Evolutionary conservation across 345 rosid species (phyloP), one percentile per base, ranked within the genome.

Genomic region (Salix purpurea): DNA sequence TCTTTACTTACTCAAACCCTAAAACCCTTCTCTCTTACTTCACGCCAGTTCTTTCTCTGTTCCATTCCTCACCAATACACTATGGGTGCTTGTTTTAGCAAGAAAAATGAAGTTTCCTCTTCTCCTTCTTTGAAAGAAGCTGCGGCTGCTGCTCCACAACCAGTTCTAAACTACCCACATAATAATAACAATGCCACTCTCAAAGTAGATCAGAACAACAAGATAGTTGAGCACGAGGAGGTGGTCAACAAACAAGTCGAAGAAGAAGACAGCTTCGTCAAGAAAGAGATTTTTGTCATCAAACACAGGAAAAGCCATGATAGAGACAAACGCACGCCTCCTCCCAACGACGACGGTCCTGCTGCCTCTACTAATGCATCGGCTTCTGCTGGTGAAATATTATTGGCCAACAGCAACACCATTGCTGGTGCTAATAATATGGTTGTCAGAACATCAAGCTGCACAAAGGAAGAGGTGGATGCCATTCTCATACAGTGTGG

Each of bases 401-500:
- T 83, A 67, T 37, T 71, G 14, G 42, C 26, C 28, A n/a, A 56
- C 28, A 56, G 72, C 19, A 72, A 54, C 52, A 75, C 14, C 18
- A 46, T 65, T 58, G 32, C 42, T 70, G 62, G 21, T 14, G 16
- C 54, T 46, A 70, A 65, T 34, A 48, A 40, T 5, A 42, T 54
- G 48, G 84, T 73, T 81, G 71, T 81, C 42, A 86, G 91, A 79
- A 88, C 92, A 2, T 88, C 93, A 12, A 87, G 86, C 78, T 86
- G 92, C 76, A 86, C 88, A 2, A 88, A 90, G 34, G 99, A 96
- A 74, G 97, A 93, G 77, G 97, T 96, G 26, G 97, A 96, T 61
- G 98, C 98, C 44, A 93, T 96, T 76, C 85, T 96, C 69, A 91
- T 93, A 34, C 99, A 96, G 23, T 96, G 99, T 54, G 99, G 98